Evolutionary conservation across 345 rosid genomes (phyloP), one percentile per base, ranked within the genome.

Genomic region (Cardiospermum halicacabum): DNA sequence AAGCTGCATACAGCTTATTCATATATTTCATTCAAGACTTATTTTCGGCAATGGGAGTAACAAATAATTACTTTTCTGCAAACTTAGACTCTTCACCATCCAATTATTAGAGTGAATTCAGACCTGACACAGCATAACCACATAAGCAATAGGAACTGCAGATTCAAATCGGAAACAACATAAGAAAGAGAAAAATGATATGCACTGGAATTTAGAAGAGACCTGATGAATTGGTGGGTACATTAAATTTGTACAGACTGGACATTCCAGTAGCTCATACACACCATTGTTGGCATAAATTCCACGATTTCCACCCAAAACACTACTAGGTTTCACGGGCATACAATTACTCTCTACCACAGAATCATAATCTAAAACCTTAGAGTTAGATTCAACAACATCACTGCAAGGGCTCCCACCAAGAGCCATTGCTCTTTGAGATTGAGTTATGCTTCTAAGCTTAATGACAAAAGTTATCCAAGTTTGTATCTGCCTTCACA

Each of bases 221-320:
- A 89, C 96, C 91, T 86, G 91, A 71, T 78, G 82, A 68, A 81
- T 87, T 25, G 95, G 81, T 61, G 90, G 82, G 68, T 83, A 80
- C 79, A 82, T 87, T 18, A 79, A 79, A 63, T 70, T 81, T 68
- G 79, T 69, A 73, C 88, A 72, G 21, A 81, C 79, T 36, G 89
- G 83, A 45, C 85, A 89, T 62, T 78, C 82, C 36, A 84, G 79
- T 56, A 86, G 74, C 69, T 82, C 84, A 40, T 74, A 84, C 32
- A 82, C 82, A 48, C 81, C 82, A 48, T 57, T 78, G 70, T 71
- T 80, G 16, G 82, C 69, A 55, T 40, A 70, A 65, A 69, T 53
- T 63, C 80, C 83, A 31, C 58, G 69, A 58, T 77, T 75, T 37
- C 80, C 78, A 42, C 43, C 74, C 53, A 75, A 45, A 71, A 68